Conservation (phyloP, 129 eudicot species). For the Rutidosis leptorrhynchoides region DNA sequence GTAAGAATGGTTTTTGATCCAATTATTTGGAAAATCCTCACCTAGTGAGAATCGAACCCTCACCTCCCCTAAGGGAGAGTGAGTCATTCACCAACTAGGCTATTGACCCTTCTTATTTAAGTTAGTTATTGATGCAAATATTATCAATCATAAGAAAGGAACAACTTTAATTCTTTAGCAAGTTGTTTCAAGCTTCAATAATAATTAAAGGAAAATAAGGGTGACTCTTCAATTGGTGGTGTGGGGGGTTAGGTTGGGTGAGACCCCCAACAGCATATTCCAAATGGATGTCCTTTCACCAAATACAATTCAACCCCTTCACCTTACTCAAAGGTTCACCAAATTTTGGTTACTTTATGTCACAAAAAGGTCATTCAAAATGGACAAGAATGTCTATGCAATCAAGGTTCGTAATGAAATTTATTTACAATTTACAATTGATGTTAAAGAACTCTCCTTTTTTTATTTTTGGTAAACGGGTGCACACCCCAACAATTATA, state of each 20-base stretch:
- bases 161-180: conserved; percentile 21
- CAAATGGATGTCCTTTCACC: conserved; percentile 31
- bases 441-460: not conserved
- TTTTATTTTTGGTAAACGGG: too few relatives aligned
- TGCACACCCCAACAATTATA: too few relatives aligned
- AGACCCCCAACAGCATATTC: conserved; percentile 22
- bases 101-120: too few relatives aligned
- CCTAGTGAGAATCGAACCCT: too few relatives aligned
- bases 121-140: not conserved
- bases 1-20: too few relatives aligned
- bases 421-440: not conserved
- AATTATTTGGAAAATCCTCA: too few relatives aligned
- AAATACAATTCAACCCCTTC: conserved; percentile 21
- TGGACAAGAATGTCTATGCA: conserved; percentile 4
- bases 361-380: not conserved
- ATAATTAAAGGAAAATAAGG: conserved; percentile 9
- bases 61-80: too few relatives aligned
- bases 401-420: not conserved
- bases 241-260: conserved; percentile 27
- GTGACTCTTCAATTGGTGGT: conserved; percentile 34
- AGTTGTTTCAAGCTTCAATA: conserved; percentile 19
- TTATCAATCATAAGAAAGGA: conserved; percentile 6
- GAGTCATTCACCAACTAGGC: too few relatives aligned
- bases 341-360: not conserved
- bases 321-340: conserved; percentile 32